These are phyloP conservation scores for Cynanchum wilfordii DNA, from an alignment of 257 asterid genomes.

Conservation along the genomic window DNA sequence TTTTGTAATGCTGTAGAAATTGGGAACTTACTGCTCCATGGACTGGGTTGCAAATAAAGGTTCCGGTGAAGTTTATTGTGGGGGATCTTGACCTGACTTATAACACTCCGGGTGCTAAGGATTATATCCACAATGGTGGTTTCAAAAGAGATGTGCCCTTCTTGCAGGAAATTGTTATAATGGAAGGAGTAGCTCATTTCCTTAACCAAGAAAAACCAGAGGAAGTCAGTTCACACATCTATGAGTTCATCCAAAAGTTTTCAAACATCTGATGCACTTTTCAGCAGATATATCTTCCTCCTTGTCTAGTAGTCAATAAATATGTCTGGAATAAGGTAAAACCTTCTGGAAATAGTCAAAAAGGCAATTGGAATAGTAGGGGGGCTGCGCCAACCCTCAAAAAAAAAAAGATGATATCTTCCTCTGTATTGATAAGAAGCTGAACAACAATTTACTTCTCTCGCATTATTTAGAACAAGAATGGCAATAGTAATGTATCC, in stretches of 20 bases:
- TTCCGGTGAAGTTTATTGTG: conserved; percentile 77
- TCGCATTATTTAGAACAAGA: neutral
- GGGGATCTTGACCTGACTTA: conserved; percentile 74
- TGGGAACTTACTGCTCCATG: conserved; percentile 82
- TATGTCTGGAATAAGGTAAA: neutral
- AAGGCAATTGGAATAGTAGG: neutral
- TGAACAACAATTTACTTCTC: neutral
- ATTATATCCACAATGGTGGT: conserved; percentile 61
- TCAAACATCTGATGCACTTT: conserved; percentile 11
- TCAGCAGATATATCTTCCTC: neutral
- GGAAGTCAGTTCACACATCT: conserved; percentile 62
- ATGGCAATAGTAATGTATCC: neutral
- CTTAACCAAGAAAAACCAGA: conserved; percentile 72
- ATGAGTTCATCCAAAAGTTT: conserved; percentile 58
- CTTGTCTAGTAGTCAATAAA: neutral
- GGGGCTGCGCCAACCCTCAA: fast-evolving
- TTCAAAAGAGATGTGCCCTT: conserved; percentile 59
- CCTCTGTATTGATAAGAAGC: neutral
- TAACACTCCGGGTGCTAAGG: conserved; percentile 64
- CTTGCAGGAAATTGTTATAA: conserved; percentile 61
- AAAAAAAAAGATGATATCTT: too few relatives aligned
- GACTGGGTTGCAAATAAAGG: conserved; percentile 62
- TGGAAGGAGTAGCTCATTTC: conserved; percentile 96
- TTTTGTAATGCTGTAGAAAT: conserved; percentile 37
- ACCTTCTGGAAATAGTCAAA: neutral